Evolutionary conservation across 345 rosid genomes (phyloP).

Genomic region (Salix viminalis): DNA sequence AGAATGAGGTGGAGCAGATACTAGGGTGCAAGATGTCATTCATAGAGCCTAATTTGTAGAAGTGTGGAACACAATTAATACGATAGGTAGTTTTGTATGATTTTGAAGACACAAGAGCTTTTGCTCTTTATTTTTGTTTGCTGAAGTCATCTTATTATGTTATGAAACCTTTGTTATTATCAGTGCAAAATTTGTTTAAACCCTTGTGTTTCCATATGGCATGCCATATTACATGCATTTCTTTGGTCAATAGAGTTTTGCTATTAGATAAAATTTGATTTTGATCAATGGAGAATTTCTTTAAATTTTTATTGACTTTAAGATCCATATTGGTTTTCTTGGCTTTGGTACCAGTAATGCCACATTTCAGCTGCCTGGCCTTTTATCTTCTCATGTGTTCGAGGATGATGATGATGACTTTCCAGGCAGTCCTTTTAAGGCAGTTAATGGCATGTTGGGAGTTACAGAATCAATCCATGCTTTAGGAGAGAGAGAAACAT

Average conservation of each 20-base stretch:
- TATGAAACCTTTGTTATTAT: background rate
- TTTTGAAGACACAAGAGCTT: background rate
- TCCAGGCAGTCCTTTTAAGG: constrained; percentile 40
- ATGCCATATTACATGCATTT: background rate
- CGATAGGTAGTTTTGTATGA: background rate
- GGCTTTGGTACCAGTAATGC: constrained; percentile 59
- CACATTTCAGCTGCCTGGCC: constrained; percentile 76
- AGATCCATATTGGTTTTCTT: constrained; percentile 10
- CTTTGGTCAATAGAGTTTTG: background rate
- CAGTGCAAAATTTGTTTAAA: background rate
- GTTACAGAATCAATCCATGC: constrained; percentile 35
- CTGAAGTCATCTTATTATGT: background rate
- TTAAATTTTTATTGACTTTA: constrained; percentile 3
- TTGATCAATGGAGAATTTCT: background rate
- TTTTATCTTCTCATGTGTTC: constrained; percentile 55
- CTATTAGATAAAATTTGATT: background rate
- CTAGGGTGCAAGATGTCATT: background rate
- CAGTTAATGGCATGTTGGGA: constrained; percentile 30
- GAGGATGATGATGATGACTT: constrained; percentile 55
- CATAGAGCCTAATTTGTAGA: background rate
- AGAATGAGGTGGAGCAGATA: background rate
- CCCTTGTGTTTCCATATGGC: background rate
- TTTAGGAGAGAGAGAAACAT: constrained; percentile 45
- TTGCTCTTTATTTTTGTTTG: background rate
- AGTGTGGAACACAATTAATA: background rate